These are phyloP conservation scores for Euphorbia peplus DNA, from an alignment of 345 rosid species.

Conservation along the genomic window DNA sequence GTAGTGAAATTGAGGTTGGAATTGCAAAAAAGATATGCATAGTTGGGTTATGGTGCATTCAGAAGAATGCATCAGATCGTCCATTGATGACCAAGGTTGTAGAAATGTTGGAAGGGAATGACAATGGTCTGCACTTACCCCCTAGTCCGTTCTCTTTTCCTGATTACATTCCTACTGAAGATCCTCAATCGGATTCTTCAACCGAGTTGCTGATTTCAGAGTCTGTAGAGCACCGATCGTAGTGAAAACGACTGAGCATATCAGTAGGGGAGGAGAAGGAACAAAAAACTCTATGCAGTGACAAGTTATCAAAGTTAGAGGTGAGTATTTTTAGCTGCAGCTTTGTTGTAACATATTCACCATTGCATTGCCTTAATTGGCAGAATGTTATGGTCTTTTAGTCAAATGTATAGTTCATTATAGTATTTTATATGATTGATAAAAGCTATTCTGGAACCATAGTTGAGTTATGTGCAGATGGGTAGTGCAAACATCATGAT, in stretches of 20 bases:
- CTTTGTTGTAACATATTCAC: no score
- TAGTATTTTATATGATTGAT: no score
- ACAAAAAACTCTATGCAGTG: not conserved
- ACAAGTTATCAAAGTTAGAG: not conserved
- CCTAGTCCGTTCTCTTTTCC: conserved; percentile 26
- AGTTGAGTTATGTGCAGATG: no score
- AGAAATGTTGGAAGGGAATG: conserved; percentile 32
- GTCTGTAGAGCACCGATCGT: conserved; percentile 15
- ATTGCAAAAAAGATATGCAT: conserved; percentile 30
- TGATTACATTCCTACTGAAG: not conserved
- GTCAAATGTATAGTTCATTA: no score
- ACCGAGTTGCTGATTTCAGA: conserved; percentile 23
- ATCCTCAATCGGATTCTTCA: conserved; percentile 18
- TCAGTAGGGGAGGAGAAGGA: no score
- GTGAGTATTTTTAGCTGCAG: no score
- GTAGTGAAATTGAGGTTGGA: conserved; percentile 11
- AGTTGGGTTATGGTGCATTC: conserved; percentile 43
- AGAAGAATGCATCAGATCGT: conserved; percentile 29
- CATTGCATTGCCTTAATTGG: no score
- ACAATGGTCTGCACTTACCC: conserved; percentile 30
- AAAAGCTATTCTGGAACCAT: no score
- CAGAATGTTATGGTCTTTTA: no score
- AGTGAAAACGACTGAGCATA: not conserved
- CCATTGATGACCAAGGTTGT: conserved; percentile 36
- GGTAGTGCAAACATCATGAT: no score